Conservation (phyloP, 345 rosid species). For the Eucalyptus brandiana region DNA sequence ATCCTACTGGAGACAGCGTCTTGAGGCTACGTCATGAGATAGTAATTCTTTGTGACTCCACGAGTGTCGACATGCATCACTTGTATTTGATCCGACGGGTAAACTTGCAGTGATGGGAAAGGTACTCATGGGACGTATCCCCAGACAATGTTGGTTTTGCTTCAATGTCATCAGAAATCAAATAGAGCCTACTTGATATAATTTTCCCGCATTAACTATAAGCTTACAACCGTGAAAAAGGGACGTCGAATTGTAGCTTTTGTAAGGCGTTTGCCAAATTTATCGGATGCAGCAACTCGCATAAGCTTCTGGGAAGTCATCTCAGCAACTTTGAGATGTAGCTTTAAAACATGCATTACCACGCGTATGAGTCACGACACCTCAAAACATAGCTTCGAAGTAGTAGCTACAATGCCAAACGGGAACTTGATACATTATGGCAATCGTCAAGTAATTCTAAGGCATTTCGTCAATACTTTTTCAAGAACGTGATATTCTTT, state of each 20-base stretch:
- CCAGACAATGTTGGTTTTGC: background rate
- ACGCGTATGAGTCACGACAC: fast-evolving
- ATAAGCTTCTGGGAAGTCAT: background rate
- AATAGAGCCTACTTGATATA: background rate
- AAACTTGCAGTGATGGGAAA: background rate
- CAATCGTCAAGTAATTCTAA: background rate
- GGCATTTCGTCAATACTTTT: background rate
- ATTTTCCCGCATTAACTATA: background rate
- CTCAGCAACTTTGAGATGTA: background rate
- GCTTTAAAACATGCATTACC: background rate
- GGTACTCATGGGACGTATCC: background rate
- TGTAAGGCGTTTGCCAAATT: background rate
- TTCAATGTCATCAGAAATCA: background rate
- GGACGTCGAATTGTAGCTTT: background rate
- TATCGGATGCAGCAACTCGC: background rate
- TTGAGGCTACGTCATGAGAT: background rate
- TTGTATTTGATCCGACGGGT: background rate
- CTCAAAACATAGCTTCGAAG: background rate
- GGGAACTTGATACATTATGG: background rate
- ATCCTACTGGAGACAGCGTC: background rate
- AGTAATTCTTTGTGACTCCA: background rate
- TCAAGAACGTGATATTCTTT: background rate
- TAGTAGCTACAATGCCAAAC: background rate
- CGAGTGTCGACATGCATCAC: background rate
- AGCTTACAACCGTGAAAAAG: background rate